Percentiles rank a stretch among this genome's conserved stretches.
phyloP scores from a whole-genome alignment of 768 basidiomycete species.

The Boletus subcaerulescens region DNA sequence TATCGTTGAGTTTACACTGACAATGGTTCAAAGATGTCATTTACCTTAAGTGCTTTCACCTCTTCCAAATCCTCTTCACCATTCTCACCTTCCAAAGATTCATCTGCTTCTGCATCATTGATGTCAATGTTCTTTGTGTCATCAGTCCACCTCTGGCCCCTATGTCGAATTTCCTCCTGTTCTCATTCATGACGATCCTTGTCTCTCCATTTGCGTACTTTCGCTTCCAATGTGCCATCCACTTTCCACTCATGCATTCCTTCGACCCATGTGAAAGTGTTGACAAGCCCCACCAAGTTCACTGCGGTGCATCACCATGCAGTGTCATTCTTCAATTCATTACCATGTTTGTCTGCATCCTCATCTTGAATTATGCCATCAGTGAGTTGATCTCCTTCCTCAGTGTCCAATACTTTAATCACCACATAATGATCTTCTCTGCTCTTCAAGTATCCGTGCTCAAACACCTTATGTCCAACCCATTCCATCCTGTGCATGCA shows the following conservation, averaged over 20 bases:
- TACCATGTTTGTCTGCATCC: constrained; percentile 43
- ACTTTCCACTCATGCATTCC: constrained; percentile 61
- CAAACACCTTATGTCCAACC: constrained; percentile 86
- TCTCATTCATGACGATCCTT: constrained; percentile 65
- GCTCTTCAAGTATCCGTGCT: constrained; percentile 91
- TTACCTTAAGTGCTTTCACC: constrained; percentile 78
- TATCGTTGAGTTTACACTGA: constrained; percentile 5
- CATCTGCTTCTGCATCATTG: constrained; percentile 48
- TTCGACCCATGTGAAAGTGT: constrained; percentile 70
- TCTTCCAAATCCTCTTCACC: constrained; percentile 69
- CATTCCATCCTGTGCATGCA: constrained; percentile 94
- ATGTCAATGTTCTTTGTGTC: constrained; percentile 72
- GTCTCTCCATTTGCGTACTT: constrained; percentile 65
- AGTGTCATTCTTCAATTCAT: constrained; percentile 35
- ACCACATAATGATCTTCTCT: constrained; percentile 65
- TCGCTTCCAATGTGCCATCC: constrained; percentile 58
- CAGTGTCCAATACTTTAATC: constrained; percentile 71
- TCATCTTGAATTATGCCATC: constrained; percentile 87
- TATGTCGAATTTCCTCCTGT: constrained; percentile 64
- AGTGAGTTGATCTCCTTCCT: constrained; percentile 52
- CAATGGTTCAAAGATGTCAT: constrained; percentile 6
- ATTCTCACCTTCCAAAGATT: constrained; percentile 46
- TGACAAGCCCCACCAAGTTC: constrained; percentile 62
- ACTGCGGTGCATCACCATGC: constrained; percentile 67
- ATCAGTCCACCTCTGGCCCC: constrained; percentile 60